Evolutionary conservation across 371 early-diverging fungal genomes (phyloP).

Genomic region (Saksenaea vasiformis): DNA sequence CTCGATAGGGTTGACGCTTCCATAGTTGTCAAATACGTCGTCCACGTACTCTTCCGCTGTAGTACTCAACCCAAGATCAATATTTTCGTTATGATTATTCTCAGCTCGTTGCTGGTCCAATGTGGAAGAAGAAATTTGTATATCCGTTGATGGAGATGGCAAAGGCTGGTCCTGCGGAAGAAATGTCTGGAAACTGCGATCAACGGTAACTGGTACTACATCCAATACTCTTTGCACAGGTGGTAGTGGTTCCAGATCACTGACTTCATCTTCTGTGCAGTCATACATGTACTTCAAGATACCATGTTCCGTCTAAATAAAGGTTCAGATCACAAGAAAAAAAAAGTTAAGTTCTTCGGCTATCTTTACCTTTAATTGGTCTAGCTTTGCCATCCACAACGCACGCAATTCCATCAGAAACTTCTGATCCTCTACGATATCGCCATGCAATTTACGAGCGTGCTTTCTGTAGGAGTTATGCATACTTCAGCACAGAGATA

Average conservation of each 20-base stretch:
- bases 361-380: conserved; percentile 10
- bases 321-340: not conserved
- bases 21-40: not conserved
- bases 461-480: not conserved
- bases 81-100: not conserved
- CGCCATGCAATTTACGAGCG: not conserved
- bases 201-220: not conserved
- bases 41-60: not conserved
- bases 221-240: not conserved
- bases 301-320: conserved; percentile 1
- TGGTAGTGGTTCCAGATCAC: not conserved
- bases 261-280: not conserved
- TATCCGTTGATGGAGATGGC: too few relatives aligned
- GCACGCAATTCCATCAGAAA: conserved; percentile 2
- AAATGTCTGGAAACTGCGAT: too few relatives aligned
- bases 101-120: not conserved
- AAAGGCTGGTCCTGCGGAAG: not conserved
- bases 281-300: not conserved
- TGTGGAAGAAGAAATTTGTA: not conserved
- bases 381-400: conserved; percentile 7
- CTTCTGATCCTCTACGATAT: conserved; percentile 8
- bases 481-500: not conserved
- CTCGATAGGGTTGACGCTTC: not conserved
- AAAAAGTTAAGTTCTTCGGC: not conserved
- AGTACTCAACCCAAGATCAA: not conserved